Evolutionary conservation across 179 eudicot genomes (phyloP).

Genomic region (Sideroxylon spinosum): DNA sequence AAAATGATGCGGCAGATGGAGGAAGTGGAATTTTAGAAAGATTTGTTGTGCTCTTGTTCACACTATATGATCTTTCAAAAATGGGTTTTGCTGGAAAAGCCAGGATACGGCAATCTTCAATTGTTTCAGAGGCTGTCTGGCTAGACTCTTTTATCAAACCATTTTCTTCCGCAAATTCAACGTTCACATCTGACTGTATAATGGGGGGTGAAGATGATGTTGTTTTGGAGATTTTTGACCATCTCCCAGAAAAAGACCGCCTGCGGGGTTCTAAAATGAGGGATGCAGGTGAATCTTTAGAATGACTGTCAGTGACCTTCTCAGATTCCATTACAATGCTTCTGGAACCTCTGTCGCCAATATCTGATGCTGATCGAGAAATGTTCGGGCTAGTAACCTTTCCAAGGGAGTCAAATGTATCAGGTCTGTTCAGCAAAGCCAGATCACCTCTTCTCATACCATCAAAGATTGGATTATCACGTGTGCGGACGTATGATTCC

Average conservation of each 20-base stretch:
- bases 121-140: conserved; percentile 9
- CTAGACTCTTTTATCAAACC: conserved; percentile 14
- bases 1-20: conserved; percentile 47
- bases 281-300: conserved; percentile 19
- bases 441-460: conserved; percentile 42
- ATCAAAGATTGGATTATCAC: conserved; percentile 38
- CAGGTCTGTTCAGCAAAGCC: conserved; percentile 16
- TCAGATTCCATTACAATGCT: not conserved
- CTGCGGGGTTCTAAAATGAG: conserved; percentile 26
- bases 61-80: conserved; percentile 24
- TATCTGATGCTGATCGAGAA: conserved; percentile 29
- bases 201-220: conserved; percentile 16
- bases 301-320: conserved; percentile 14
- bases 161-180: conserved; percentile 18
- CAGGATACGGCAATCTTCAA: conserved; percentile 13
- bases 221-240: conserved; percentile 18
- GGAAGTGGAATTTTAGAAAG: conserved; percentile 35
- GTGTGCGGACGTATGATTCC: conserved; percentile 35
- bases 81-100: not conserved
- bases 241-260: conserved; percentile 27
- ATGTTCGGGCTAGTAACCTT: conserved; percentile 11
- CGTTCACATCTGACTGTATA: conserved; percentile 13
- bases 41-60: conserved; percentile 24
- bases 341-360: conserved; percentile 22
- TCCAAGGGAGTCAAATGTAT: conserved; percentile 17